These are phyloP conservation scores for Phoma sp. DNA, from an alignment of 2,329 filamentous ascomycete genomes.

Conservation along the genomic window DNA sequence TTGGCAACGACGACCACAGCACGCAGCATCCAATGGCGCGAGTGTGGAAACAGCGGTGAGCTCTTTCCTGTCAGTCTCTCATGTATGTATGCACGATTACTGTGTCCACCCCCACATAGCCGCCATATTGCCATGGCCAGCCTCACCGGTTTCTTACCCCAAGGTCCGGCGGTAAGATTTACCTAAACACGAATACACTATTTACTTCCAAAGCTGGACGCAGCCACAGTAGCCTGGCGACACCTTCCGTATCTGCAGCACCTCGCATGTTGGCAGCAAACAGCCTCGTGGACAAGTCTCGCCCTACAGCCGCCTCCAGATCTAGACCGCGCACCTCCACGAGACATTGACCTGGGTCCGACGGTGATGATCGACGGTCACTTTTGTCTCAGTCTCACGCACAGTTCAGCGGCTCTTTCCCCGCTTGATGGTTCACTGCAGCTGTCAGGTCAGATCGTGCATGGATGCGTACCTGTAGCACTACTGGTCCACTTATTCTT, in stretches of 20 bases:
- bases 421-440: no score
- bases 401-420: no score
- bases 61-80: not conserved
- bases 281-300: not conserved
- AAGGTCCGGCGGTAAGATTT: no score
- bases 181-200: not conserved
- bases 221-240: not conserved
- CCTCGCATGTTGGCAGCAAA: not conserved
- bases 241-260: constrained; percentile 3
- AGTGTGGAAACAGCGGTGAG: constrained; percentile 12
- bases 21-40: not conserved
- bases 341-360: not conserved
- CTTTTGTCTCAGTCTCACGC: no score
- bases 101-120: not conserved
- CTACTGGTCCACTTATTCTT: no score
- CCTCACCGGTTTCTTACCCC: constrained; percentile 16
- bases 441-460: no score
- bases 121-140: not conserved
- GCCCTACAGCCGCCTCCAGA: not conserved
- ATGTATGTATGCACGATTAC: not conserved
- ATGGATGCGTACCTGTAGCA: no score
- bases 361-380: no score
- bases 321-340: constrained; percentile 12
- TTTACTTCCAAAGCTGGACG: constrained; percentile 4
- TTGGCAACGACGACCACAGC: not conserved